Base-by-base conservation (phyloP, 345 rosid species). In the Nephelium lappaceum region DNA sequence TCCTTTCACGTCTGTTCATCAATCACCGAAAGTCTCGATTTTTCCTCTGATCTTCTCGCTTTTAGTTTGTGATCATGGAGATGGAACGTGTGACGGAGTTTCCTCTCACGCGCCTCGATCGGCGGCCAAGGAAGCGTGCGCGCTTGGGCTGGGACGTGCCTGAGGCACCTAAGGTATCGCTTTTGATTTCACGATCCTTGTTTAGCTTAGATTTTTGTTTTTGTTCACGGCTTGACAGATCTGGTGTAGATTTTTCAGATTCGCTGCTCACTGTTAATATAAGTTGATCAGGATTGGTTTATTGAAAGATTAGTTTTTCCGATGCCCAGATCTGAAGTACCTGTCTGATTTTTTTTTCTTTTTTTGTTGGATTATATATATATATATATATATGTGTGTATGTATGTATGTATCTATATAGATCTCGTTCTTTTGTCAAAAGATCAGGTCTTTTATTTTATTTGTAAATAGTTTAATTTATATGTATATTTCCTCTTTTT, bases 91-190 rank as follows among this genome's bases (percentile, higher is more conserved):
- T 89, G 73, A 86, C 84, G 5, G 91, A 90, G 79, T 83, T 94
- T 75, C 97, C 98, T 47, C 89, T 75, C 42, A 69, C 92, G 79
- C 89, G 87, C 75, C 85, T 93, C 71, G 97, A 93, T 82, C 93
- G 90, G 23, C 95, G 97, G 55, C 98, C 98, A 10, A 82, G 98
- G 71, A 94, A 94, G 88, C 86, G 97, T 79, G 91, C 89, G 62
- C 98, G 98, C 78, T 79, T 94, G 74, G 98, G 98, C 67, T 93
- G 98, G 98, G 98, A 94, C 69, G 94, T 91, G 4, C 91, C 93
- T 73, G 82, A 84, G 77, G 75, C 86, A 3, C 88, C 91, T 0
- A 90, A 92, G 95, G 98, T 93, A 91, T 74, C 55, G 9, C 11
- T 18, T 73, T 74, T 19, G 49, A 6, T 60, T 47, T 77, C 38